Percentiles rank a stretch among this genome's conserved stretches.
Evolutionary conservation across 169 alveolate species (phyloP).

Genomic region (Theileria equi): DNA sequence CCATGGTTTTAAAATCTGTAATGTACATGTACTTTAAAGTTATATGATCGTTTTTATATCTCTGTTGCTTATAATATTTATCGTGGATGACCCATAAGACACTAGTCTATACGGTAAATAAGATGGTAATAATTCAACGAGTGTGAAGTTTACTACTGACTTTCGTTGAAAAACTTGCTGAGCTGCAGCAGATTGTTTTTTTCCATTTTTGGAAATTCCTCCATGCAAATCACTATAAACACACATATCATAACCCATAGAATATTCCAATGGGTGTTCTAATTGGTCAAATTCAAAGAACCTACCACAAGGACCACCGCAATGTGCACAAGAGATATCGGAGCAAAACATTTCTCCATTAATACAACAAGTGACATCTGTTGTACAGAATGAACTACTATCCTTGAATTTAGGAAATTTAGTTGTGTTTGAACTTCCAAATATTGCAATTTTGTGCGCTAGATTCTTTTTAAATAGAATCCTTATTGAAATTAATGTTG

Average conservation of each 20-base stretch:
- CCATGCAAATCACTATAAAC: conserved; percentile 53
- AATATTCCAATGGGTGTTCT: neutral
- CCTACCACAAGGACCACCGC: conserved; percentile 52
- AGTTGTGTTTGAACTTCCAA: conserved; percentile 6
- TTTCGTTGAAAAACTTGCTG: conserved; percentile 16
- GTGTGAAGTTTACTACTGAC: conserved; percentile 32
- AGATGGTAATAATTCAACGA: conserved; percentile 34
- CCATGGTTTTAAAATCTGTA: conserved; percentile 50
- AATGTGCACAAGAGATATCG: conserved; percentile 9
- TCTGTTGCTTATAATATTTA: neutral
- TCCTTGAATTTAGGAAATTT: conserved; percentile 7
- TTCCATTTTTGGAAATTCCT: conserved; percentile 41
- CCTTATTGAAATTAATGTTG: no score
- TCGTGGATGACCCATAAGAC: conserved; percentile 5
- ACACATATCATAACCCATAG: conserved; percentile 3
- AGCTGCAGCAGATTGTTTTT: conserved; percentile 35
- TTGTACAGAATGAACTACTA: neutral
- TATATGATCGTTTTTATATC: neutral
- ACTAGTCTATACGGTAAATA: conserved; percentile 15
- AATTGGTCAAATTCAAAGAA: neutral
- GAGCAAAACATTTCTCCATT: conserved; percentile 5
- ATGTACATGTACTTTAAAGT: neutral
- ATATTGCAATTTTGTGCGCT: no score
- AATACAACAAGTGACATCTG: neutral
- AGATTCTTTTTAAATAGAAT: no score